These are phyloP conservation scores for Zelonia costaricensis DNA, from an alignment of 208 protist species.

Conservation along the genomic window DNA sequence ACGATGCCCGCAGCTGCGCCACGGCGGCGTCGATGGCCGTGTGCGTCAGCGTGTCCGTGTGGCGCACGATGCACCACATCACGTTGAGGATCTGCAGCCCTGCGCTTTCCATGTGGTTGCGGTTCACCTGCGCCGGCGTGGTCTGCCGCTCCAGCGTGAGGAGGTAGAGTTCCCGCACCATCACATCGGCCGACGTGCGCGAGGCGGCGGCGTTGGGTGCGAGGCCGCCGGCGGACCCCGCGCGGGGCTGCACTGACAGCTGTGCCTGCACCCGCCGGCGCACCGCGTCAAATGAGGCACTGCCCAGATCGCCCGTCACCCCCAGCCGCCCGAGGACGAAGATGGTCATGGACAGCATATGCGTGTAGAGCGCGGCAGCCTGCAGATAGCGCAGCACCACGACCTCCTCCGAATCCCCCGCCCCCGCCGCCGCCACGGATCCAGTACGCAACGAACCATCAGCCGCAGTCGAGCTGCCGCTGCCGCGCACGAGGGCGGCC, in stretches of 20 bases:
- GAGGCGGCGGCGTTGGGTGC: neutral
- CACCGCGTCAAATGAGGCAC: constrained; percentile 7
- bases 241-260: constrained; percentile 6
- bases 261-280: constrained; percentile 15
- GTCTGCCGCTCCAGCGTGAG: constrained; percentile 41
- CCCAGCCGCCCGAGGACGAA: constrained; percentile 38
- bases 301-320: constrained; percentile 34
- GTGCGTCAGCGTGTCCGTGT: constrained; percentile 70
- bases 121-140: constrained; percentile 40
- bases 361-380: constrained; percentile 52
- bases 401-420: constrained; percentile 33
- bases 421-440: neutral
- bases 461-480: neutral
- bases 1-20: constrained; percentile 10
- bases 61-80: constrained; percentile 33
- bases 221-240: neutral
- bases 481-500: constrained; percentile 1
- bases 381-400: constrained; percentile 63
- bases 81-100: constrained; percentile 81
- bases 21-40: constrained; percentile 41
- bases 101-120: constrained; percentile 56
- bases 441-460: neutral
- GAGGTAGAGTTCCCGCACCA: constrained; percentile 11
- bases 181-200: neutral
- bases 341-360: constrained; percentile 50